phyloP scores from a whole-genome alignment of 306 rosid species.

The Nissolia schottii region DNA sequence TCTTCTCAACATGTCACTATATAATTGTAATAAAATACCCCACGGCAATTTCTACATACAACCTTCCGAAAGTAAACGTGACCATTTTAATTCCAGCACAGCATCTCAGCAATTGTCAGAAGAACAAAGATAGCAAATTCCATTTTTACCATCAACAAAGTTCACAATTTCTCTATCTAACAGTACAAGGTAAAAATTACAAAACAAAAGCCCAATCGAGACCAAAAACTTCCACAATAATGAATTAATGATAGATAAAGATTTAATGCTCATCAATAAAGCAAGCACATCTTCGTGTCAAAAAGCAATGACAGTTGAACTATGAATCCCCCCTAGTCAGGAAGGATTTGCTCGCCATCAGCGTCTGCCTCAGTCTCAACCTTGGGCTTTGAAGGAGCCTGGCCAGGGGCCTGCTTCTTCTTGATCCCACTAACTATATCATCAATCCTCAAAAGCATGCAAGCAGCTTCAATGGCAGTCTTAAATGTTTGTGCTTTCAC shows the following conservation, averaged over 20 bases:
- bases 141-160: conserved; percentile 1
- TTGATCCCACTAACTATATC: conserved; percentile 97
- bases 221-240: conserved; percentile 31
- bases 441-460: conserved; percentile 96
- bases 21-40: no score
- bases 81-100: neutral
- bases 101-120: neutral
- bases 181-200: neutral
- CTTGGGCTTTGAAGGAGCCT: conserved; percentile 65
- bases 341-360: conserved; percentile 77
- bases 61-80: neutral
- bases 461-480: conserved; percentile 97
- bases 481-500: conserved; percentile 96
- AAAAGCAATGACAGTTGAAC: conserved; percentile 22
- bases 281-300: conserved; percentile 21
- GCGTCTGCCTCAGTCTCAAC: conserved; percentile 81
- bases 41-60: no score
- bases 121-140: neutral
- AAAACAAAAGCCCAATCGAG: conserved; percentile 16
- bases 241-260: neutral
- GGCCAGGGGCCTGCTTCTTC: conserved; percentile 80
- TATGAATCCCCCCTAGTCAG: conserved; percentile 47
- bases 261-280: conserved; percentile 19
- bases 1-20: no score
- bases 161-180: conserved; percentile 6